phyloP scores from a whole-genome alignment of 1,284 basidiomycete species.

The Rhodotorula sp. region DNA sequence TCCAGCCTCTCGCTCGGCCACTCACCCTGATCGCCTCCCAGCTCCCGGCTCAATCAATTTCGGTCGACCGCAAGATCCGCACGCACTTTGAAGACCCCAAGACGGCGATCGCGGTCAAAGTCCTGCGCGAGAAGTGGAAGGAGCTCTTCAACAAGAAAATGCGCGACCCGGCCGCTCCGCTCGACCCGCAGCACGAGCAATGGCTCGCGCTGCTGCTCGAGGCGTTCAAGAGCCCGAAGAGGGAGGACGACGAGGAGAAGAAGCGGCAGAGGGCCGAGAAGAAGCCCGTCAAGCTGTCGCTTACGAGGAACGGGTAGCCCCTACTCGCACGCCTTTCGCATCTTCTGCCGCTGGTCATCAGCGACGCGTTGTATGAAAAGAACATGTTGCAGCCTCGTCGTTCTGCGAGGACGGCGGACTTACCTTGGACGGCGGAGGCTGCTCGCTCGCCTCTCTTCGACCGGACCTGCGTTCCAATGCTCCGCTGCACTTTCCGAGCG shows the following conservation, averaged over 20 bases:
- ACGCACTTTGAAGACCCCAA: slow-evolving; percentile 66
- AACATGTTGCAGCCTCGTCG: too few species aligned
- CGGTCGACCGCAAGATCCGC: slow-evolving; percentile 81
- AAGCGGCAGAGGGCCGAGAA: slow-evolving; percentile 13
- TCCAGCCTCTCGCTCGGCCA: not conserved
- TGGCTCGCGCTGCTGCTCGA: slow-evolving; percentile 72
- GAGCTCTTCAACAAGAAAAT: slow-evolving; percentile 60
- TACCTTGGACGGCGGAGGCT: not conserved
- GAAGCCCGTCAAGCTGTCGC: slow-evolving; percentile 16
- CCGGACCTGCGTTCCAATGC: too few species aligned
- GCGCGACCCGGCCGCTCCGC: slow-evolving; percentile 56
- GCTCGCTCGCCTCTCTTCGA: too few species aligned
- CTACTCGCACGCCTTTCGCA: not conserved
- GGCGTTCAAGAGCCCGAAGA: slow-evolving; percentile 44
- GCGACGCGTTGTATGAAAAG: too few species aligned
- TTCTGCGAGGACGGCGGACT: not conserved
- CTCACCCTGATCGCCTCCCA: slow-evolving; percentile 46
- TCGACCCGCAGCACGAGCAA: slow-evolving; percentile 60
- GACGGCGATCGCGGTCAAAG: slow-evolving; percentile 74
- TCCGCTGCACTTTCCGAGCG: too few species aligned
- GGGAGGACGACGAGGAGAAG: slow-evolving; percentile 21
- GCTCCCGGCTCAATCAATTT: slow-evolving; percentile 68
- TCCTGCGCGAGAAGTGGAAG: slow-evolving; percentile 67
- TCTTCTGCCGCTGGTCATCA: not conserved
- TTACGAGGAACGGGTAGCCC: slow-evolving; percentile 9